Evolutionary conservation across 192 early-diverging fungal species (phyloP).

Genomic region (Allomyces macrogynus): DNA sequence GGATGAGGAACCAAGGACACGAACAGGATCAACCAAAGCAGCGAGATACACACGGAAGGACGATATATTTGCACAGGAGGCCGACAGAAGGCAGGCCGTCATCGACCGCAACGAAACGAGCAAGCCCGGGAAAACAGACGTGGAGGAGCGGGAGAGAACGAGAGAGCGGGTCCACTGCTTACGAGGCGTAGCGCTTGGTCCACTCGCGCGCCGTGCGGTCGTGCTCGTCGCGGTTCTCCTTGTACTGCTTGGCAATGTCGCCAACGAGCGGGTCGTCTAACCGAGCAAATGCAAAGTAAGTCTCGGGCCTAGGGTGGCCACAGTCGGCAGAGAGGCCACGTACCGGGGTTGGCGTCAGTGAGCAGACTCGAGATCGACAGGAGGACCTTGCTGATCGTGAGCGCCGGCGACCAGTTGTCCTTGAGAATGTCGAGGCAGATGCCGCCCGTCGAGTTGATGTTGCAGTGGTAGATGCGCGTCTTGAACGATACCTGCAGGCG

Average conservation of each 20-base stretch:
- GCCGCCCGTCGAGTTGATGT: slow-evolving; percentile 73
- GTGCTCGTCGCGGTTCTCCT: slow-evolving; percentile 66
- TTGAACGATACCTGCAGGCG: slow-evolving; percentile 50
- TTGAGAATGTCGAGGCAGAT: slow-evolving; percentile 90
- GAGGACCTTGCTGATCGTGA: slow-evolving; percentile 89
- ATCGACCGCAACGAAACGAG: too few species aligned
- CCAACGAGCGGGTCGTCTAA: slow-evolving; percentile 77
- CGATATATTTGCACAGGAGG: too few species aligned
- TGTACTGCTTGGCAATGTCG: slow-evolving; percentile 73
- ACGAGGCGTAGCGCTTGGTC: slow-evolving; percentile 56
- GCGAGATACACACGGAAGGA: too few species aligned
- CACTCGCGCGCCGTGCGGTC: slow-evolving; percentile 77
- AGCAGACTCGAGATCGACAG: slow-evolving; percentile 83
- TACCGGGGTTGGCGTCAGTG: slow-evolving; percentile 70
- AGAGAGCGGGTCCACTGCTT: too few species aligned
- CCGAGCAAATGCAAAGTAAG: too few species aligned
- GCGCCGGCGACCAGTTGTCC: slow-evolving; percentile 90
- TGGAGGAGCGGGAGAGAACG: too few species aligned
- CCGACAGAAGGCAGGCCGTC: too few species aligned
- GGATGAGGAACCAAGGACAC: too few species aligned
- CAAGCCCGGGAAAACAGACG: too few species aligned
- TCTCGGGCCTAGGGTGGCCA: too few species aligned
- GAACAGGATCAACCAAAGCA: too few species aligned
- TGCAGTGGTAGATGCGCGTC: slow-evolving; percentile 93
- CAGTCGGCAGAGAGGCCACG: too few species aligned